Conservation (phyloP, 208 protist species). For the Wallacemonas collosoma region DNA sequence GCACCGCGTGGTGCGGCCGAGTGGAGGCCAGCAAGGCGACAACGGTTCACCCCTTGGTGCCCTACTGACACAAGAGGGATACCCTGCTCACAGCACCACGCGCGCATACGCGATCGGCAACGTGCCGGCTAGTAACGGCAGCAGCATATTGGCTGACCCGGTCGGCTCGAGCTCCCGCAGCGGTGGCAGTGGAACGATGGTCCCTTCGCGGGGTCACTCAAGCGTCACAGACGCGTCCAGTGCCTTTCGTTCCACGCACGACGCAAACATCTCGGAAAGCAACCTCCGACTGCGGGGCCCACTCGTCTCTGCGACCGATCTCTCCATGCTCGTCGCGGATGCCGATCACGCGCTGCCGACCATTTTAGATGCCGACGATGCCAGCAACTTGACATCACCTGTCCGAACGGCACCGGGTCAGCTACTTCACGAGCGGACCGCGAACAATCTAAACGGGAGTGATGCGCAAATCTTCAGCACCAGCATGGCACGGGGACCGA, state of each 20-base stretch:
- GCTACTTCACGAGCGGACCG: neutral
- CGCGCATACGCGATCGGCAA: too few relatives aligned
- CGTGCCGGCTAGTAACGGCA: neutral
- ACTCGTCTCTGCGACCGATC: neutral
- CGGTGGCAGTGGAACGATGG: conserved; percentile 3
- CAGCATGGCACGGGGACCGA: conserved; percentile 1
- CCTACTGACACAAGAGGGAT: too few relatives aligned
- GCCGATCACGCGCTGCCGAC: conserved; percentile 1
- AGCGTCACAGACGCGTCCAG: neutral
- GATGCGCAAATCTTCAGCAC: conserved; percentile 15
- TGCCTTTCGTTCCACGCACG: neutral
- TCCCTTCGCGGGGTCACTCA: neutral
- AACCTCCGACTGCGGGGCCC: neutral
- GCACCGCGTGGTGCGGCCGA: too few relatives aligned
- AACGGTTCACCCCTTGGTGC: too few relatives aligned
- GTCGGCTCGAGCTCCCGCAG: conserved; percentile 13
- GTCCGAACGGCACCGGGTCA: neutral
- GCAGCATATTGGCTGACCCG: neutral
- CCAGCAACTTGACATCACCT: neutral
- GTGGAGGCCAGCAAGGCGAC: too few relatives aligned
- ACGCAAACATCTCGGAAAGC: neutral
- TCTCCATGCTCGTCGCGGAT: neutral
- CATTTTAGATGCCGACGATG: conserved; percentile 9
- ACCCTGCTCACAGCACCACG: too few relatives aligned
- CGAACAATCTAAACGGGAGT: neutral